phyloP scores from a whole-genome alignment of 768 basidiomycete species.

The Lactarius indigo region DNA sequence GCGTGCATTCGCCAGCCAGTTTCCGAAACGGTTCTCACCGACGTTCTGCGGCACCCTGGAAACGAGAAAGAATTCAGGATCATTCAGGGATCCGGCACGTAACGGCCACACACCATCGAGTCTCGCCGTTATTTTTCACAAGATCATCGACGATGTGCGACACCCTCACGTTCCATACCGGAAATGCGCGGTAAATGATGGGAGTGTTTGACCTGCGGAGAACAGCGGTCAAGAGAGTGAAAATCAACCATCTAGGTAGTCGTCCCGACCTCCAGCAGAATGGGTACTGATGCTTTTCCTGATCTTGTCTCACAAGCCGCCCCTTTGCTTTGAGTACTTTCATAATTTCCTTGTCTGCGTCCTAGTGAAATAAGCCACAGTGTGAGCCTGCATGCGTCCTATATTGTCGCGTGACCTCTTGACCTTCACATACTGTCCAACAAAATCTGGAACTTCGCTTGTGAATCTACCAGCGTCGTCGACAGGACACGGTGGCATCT shows the following conservation, averaged over 20 bases:
- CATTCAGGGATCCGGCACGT: neutral
- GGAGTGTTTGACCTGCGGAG: conserved; percentile 84
- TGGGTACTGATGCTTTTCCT: conserved; percentile 87
- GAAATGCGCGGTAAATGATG: conserved; percentile 92
- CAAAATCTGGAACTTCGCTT: conserved; percentile 83
- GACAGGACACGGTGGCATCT: conserved; percentile 95
- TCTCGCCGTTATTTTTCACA: conserved; percentile 85
- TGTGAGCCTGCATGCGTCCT: conserved; percentile 1
- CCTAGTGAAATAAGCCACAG: conserved; percentile 39
- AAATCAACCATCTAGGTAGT: neutral
- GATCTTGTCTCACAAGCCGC: conserved; percentile 82
- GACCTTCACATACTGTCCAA: conserved; percentile 87
- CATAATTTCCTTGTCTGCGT: conserved; percentile 92
- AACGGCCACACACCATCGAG: conserved; percentile 63
- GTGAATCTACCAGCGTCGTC: conserved; percentile 90
- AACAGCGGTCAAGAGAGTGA: neutral
- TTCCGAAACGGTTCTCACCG: conserved; percentile 90
- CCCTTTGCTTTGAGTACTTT: conserved; percentile 85
- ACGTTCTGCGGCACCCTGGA: conserved; percentile 86
- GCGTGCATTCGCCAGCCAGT: conserved; percentile 96
- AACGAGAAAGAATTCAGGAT: neutral
- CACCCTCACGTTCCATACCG: conserved; percentile 94
- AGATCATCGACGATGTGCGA: conserved; percentile 81
- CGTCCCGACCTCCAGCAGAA: conserved; percentile 88
- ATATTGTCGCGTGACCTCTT: neutral